Evolutionary conservation across 352 stramenopile genomes (phyloP).

Genomic region (Pythium sp.): DNA sequence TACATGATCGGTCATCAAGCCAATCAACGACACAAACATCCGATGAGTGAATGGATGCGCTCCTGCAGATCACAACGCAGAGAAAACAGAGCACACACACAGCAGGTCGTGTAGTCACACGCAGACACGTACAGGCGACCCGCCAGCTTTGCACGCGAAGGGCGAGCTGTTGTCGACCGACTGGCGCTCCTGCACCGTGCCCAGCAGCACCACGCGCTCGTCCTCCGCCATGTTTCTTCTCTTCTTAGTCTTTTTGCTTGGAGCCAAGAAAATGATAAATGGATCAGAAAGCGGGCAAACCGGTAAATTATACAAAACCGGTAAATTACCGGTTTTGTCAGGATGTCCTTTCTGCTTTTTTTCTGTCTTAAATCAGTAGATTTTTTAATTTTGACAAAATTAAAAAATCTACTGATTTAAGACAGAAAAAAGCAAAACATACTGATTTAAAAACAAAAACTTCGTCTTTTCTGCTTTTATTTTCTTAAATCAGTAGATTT

Average conservation of each 20-base stretch:
- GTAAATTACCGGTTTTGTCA: too few species aligned
- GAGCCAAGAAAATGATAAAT: too few species aligned
- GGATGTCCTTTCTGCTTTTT: too few species aligned
- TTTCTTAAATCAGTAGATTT: too few species aligned
- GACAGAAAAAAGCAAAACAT: too few species aligned
- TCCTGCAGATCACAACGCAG: not conserved
- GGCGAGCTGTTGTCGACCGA: constrained; percentile 61
- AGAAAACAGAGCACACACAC: constrained; percentile 7
- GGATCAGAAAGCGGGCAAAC: too few species aligned
- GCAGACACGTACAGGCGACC: constrained; percentile 45
- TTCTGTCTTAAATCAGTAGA: too few species aligned
- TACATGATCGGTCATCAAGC: constrained; percentile 12
- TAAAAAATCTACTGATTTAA: too few species aligned
- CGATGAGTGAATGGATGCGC: constrained; percentile 1
- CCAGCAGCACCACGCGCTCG: constrained; percentile 60
- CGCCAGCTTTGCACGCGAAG: constrained; percentile 76
- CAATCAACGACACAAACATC: not conserved
- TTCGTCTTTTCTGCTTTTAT: not conserved
- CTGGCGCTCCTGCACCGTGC: constrained; percentile 64
- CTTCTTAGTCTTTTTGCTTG: not conserved
- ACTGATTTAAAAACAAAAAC: too few species aligned
- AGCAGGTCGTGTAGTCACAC: not conserved
- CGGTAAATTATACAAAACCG: too few species aligned
- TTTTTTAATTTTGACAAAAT: too few species aligned
- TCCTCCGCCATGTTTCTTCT: constrained; percentile 30